A percentile compares a stretch with the other conserved stretches of the same genome.
Evolutionary conservation across 805 yeast genomes (phyloP).

Genomic region (Kuraishia hungarica): DNA sequence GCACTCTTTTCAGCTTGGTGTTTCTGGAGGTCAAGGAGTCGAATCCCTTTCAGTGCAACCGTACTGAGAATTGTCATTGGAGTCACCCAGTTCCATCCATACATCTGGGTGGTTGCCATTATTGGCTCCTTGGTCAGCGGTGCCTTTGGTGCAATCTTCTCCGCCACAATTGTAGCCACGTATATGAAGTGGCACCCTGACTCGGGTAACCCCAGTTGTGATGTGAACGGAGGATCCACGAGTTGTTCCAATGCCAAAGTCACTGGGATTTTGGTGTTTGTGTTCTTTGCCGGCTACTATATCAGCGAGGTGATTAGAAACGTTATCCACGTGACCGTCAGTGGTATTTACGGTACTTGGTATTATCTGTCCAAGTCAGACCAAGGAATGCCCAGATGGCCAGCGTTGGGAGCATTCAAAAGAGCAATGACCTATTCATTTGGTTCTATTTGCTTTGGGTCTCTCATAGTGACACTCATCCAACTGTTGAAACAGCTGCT

Average conservation of each 20-base stretch:
- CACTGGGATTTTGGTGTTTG: slow-evolving; percentile 60
- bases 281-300: slow-evolving; percentile 75
- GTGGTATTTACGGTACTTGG: slow-evolving; percentile 83
- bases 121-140: slow-evolving; percentile 53
- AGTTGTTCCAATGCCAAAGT: slow-evolving; percentile 46
- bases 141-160: slow-evolving; percentile 57
- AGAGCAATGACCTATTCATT: slow-evolving; percentile 25
- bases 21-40: slow-evolving; percentile 61
- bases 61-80: slow-evolving; percentile 61
- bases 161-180: slow-evolving; percentile 62
- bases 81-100: slow-evolving; percentile 60
- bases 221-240: slow-evolving; percentile 35
- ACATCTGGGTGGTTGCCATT: slow-evolving; percentile 48
- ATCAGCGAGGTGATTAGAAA: slow-evolving; percentile 75
- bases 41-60: slow-evolving; percentile 71
- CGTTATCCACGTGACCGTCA: slow-evolving; percentile 63
- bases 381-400: slow-evolving; percentile 68
- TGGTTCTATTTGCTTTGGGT: slow-evolving; percentile 22
- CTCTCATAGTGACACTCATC: slow-evolving; percentile 61
- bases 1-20: slow-evolving; percentile 56
- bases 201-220: slow-evolving; percentile 41
- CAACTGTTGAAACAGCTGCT: slow-evolving; percentile 55
- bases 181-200: slow-evolving; percentile 71
- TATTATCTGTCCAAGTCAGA: slow-evolving; percentile 66
- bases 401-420: slow-evolving; percentile 62